These are phyloP conservation scores for Abrus pulchellus DNA, from an alignment of 306 rosid genomes.

Conservation along the genomic window DNA sequence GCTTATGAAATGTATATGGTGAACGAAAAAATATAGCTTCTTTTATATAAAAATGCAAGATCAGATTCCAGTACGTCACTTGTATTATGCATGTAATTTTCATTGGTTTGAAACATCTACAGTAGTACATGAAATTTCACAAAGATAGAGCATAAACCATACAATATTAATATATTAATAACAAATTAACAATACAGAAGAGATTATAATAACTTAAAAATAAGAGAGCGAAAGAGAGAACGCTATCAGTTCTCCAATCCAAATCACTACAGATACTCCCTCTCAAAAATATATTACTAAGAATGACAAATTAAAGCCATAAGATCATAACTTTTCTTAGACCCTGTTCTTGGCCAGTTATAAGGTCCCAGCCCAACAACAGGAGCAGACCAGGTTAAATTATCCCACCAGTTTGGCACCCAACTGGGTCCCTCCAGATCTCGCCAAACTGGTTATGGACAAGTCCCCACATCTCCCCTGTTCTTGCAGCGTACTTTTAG, in stretches of 20 bases:
- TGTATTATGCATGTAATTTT: not conserved
- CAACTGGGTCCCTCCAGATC: too few relatives aligned
- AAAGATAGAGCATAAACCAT: not conserved
- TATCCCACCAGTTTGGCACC: too few relatives aligned
- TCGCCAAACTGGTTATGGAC: too few relatives aligned
- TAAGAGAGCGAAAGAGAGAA: not conserved
- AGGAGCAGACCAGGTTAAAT: too few relatives aligned
- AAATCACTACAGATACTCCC: not conserved
- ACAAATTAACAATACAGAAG: not conserved
- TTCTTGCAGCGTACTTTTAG: not conserved
- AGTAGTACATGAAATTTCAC: not conserved
- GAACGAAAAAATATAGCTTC: not conserved
- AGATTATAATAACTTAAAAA: not conserved
- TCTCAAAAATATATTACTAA: not conserved
- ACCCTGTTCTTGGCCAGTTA: not conserved
- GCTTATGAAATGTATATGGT: not conserved
- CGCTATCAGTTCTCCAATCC: not conserved
- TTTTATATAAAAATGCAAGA: not conserved
- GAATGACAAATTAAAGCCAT: conserved; percentile 2
- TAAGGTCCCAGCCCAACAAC: too few relatives aligned
- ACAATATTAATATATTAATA: not conserved
- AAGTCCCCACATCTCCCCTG: too few relatives aligned
- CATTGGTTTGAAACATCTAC: not conserved
- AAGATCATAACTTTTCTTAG: not conserved
- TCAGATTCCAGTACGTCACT: not conserved